Conservation (phyloP, 805 yeast species). For the Zygosaccharomyces bisporus region DNA sequence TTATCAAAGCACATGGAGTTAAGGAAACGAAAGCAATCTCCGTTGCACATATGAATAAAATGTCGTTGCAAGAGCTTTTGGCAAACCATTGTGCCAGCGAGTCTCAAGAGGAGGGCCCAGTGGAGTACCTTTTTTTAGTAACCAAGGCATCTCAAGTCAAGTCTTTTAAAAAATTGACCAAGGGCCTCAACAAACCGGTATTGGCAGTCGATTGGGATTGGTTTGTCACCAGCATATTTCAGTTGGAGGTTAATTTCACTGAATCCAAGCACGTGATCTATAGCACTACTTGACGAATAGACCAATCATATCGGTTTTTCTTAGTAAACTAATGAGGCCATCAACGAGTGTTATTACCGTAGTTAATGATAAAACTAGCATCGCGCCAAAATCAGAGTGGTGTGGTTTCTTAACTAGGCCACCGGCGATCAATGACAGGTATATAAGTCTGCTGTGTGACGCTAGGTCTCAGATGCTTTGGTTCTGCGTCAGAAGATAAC, state of each 20-base stretch:
- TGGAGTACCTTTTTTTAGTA: slow-evolving; percentile 27
- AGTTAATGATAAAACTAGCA: neutral
- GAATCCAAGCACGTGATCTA: slow-evolving; percentile 10
- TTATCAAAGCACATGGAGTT: slow-evolving; percentile 31
- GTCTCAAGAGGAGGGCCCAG: slow-evolving; percentile 3
- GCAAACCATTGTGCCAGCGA: slow-evolving; percentile 10
- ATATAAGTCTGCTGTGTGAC: no score
- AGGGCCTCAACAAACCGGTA: slow-evolving; percentile 11
- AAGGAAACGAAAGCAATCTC: slow-evolving; percentile 20
- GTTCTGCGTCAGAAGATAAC: neutral
- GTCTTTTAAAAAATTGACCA: slow-evolving; percentile 21
- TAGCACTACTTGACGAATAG: neutral
- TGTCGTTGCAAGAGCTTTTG: slow-evolving; percentile 18
- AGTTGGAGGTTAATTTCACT: slow-evolving; percentile 17
- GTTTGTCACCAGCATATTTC: slow-evolving; percentile 32
- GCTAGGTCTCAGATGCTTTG: no score
- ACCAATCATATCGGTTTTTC: slow-evolving; percentile 5
- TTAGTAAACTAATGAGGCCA: slow-evolving; percentile 6
- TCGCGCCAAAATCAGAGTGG: neutral
- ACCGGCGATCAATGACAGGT: neutral
- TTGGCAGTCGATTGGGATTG: slow-evolving; percentile 36
- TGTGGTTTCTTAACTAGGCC: neutral
- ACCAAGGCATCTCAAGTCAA: slow-evolving; percentile 32
- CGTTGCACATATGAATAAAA: slow-evolving; percentile 15
- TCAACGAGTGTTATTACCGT: neutral